A percentile compares a stretch with the other conserved stretches of the same genome.
Evolutionary conservation across 371 early-diverging fungal species (phyloP).

Genomic region (Saksenaea vasiformis): DNA sequence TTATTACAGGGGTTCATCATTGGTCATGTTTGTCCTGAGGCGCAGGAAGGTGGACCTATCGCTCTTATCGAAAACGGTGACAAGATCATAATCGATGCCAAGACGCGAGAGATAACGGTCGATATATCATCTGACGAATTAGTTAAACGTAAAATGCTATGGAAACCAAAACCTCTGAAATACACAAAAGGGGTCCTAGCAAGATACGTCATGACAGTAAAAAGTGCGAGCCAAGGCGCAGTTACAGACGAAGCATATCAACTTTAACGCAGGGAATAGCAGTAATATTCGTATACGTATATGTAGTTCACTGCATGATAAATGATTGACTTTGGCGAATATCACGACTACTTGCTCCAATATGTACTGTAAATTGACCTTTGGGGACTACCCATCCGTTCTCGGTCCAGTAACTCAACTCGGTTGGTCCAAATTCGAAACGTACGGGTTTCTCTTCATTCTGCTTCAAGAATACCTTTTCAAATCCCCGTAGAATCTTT

Average conservation of each 20-base stretch:
- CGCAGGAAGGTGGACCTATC: slow-evolving; percentile 95
- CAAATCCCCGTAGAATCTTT: slow-evolving; percentile 56
- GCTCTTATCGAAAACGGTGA: slow-evolving; percentile 89
- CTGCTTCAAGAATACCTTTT: slow-evolving; percentile 40
- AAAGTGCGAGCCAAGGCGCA: slow-evolving; percentile 79
- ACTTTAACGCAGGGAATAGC: no score
- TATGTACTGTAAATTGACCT: slow-evolving; percentile 44
- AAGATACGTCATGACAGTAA: slow-evolving; percentile 86
- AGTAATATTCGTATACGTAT: no score
- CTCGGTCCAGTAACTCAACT: slow-evolving; percentile 48
- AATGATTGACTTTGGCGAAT: slow-evolving; percentile 31
- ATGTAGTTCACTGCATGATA: background rate
- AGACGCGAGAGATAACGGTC: slow-evolving; percentile 64
- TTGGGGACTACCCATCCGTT: slow-evolving; percentile 41
- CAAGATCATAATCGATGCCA: slow-evolving; percentile 83
- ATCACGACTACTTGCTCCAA: slow-evolving; percentile 56
- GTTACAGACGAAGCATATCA: slow-evolving; percentile 67
- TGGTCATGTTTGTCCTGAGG: slow-evolving; percentile 97
- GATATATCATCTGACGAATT: slow-evolving; percentile 78
- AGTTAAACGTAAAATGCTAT: slow-evolving; percentile 60
- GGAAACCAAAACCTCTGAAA: slow-evolving; percentile 82
- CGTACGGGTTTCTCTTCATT: slow-evolving; percentile 23
- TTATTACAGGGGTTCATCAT: slow-evolving; percentile 85
- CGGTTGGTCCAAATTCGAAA: slow-evolving; percentile 36
- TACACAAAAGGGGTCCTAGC: slow-evolving; percentile 83